phyloP scores from a whole-genome alignment of 148 eudicot species.

The Camellia japonica region DNA sequence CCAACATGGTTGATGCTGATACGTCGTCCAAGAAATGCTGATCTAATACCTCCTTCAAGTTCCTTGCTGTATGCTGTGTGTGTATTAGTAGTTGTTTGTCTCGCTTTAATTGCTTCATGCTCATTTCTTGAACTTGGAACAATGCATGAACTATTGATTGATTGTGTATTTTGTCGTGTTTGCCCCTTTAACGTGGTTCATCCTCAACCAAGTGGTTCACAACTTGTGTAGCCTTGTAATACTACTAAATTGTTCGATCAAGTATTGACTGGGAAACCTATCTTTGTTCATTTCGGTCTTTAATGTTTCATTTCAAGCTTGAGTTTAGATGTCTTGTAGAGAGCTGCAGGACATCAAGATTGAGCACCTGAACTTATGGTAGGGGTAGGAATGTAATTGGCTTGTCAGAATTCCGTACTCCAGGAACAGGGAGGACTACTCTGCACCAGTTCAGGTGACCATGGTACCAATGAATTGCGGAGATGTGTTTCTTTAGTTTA shows the following conservation, averaged over 20 bases:
- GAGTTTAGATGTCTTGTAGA: background rate
- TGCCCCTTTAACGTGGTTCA: background rate
- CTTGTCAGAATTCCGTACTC: too few species aligned
- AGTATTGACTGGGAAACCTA: background rate
- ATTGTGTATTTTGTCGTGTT: background rate
- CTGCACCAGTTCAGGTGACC: too few species aligned
- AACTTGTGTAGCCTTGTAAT: too few species aligned
- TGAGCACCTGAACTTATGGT: too few species aligned
- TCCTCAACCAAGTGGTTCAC: background rate
- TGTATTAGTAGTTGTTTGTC: slow-evolving; percentile 1
- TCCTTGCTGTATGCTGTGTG: slow-evolving; percentile 5
- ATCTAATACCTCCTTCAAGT: slow-evolving; percentile 2
- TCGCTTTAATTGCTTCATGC: slow-evolving; percentile 8
- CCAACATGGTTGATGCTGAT: slow-evolving; percentile 21
- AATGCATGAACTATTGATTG: background rate
- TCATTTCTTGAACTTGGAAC: background rate
- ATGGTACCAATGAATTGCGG: too few species aligned
- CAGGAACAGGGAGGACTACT: too few species aligned
- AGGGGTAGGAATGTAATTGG: too few species aligned
- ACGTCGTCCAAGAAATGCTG: slow-evolving; percentile 36
- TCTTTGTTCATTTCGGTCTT: background rate
- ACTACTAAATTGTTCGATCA: too few species aligned
- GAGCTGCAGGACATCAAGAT: too few species aligned
- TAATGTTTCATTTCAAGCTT: background rate
- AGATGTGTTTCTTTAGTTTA: too few species aligned